These are phyloP conservation scores for Podila clonocystis DNA, from an alignment of 192 early-diverging fungal species.

Conservation along the genomic window DNA sequence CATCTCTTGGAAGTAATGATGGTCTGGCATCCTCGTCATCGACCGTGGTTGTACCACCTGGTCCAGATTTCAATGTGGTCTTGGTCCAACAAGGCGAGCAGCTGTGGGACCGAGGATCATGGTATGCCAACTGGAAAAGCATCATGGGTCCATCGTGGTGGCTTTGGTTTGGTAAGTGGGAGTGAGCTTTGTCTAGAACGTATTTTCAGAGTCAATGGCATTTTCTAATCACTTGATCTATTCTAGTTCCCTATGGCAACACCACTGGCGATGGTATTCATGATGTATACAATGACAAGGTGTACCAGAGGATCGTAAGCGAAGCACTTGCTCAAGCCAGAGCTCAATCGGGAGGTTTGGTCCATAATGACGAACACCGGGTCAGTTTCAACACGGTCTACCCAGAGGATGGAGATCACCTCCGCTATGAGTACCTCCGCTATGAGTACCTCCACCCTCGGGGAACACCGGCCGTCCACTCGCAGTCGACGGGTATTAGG, in stretches of 20 bases:
- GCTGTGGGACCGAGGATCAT: slow-evolving; percentile 55
- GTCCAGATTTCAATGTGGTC: slow-evolving; percentile 33
- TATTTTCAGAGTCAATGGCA: neutral
- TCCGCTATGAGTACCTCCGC: slow-evolving; percentile 1
- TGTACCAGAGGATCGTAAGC: slow-evolving; percentile 6
- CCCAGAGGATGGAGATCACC: neutral
- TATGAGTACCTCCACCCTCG: neutral
- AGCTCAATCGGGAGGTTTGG: neutral
- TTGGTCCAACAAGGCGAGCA: slow-evolving; percentile 48
- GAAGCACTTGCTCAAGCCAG: slow-evolving; percentile 11
- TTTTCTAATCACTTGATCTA: neutral
- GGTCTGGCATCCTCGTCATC: slow-evolving; percentile 9
- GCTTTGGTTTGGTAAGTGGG: slow-evolving; percentile 61
- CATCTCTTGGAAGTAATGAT: neutral
- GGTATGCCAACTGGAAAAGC: slow-evolving; percentile 55
- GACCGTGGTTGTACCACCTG: slow-evolving; percentile 17
- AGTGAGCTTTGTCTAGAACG: neutral
- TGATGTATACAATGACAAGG: slow-evolving; percentile 25
- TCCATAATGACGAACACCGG: neutral
- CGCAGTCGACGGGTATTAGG: too few species aligned
- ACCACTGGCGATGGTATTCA: slow-evolving; percentile 42
- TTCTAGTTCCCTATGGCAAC: slow-evolving; percentile 33
- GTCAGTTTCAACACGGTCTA: neutral
- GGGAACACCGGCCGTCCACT: neutral
- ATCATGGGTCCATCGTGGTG: slow-evolving; percentile 59